phyloP scores from a whole-genome alignment of 1,284 basidiomycete species.

The Athelia sp. region DNA sequence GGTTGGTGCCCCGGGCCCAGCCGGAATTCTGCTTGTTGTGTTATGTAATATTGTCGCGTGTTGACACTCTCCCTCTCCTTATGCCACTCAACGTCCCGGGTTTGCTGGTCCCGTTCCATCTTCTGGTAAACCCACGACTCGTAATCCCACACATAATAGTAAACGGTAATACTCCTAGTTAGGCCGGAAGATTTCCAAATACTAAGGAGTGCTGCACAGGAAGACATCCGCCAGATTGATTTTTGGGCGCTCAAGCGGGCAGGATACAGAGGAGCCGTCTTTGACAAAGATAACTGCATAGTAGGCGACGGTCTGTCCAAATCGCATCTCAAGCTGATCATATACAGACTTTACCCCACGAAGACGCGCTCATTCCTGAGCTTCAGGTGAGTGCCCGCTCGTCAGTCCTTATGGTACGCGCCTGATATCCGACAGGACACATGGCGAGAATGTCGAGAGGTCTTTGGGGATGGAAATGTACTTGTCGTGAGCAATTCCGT shows the following conservation, averaged over 20 bases:
- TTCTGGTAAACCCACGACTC: constrained; percentile 68
- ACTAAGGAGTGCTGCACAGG: constrained; percentile 26
- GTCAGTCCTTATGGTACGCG: constrained; percentile 7
- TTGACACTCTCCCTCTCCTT: neutral
- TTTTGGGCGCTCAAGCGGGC: constrained; percentile 72
- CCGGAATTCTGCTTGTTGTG: too few species aligned
- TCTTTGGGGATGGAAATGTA: constrained; percentile 78
- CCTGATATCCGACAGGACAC: constrained; percentile 44
- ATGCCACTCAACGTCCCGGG: constrained; percentile 82
- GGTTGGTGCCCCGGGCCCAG: too few species aligned
- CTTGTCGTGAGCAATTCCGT: constrained; percentile 94
- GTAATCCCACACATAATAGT: constrained; percentile 71
- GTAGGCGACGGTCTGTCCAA: constrained; percentile 37
- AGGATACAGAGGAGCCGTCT: constrained; percentile 85
- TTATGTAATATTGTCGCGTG: neutral
- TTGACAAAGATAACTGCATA: constrained; percentile 98
- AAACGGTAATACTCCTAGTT: constrained; percentile 46
- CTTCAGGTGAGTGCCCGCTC: constrained; percentile 43
- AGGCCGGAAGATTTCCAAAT: constrained; percentile 1
- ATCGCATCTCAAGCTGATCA: neutral
- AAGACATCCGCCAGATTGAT: constrained; percentile 87
- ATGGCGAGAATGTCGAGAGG: constrained; percentile 70
- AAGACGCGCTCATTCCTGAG: constrained; percentile 70
- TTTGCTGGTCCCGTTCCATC: constrained; percentile 68
- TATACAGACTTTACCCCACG: constrained; percentile 68